Evolutionary conservation across 1,139 yeast species (phyloP).

Genomic region (Chernovozyma aurita): DNA sequence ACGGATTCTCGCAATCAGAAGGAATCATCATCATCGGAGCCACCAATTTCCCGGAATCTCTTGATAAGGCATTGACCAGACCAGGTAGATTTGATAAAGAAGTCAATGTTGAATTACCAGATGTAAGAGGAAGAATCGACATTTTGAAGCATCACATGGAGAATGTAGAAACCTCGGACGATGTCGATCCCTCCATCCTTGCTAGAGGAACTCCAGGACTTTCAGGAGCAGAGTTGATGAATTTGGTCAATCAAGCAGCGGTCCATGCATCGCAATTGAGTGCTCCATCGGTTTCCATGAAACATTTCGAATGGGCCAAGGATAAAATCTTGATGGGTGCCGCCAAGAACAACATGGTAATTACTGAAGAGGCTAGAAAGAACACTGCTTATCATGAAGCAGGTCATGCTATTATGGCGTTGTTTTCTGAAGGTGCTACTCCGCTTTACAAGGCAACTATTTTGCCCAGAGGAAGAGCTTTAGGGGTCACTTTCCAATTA

Average conservation of each 20-base stretch:
- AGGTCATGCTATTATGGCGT: constrained; percentile 97
- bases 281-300: constrained; percentile 87
- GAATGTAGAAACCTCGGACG: constrained; percentile 78
- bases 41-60: constrained; percentile 93
- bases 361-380: constrained; percentile 88
- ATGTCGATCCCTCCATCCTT: constrained; percentile 81
- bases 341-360: constrained; percentile 94
- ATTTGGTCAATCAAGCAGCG: constrained; percentile 96
- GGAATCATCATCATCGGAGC: constrained; percentile 98
- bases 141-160: constrained; percentile 90
- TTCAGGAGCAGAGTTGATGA: constrained; percentile 95
- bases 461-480: constrained; percentile 92
- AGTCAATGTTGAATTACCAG: constrained; percentile 94
- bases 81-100: constrained; percentile 98
- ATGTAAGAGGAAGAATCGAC: constrained; percentile 94
- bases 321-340: constrained; percentile 98
- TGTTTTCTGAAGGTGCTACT: constrained; percentile 93
- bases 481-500: constrained; percentile 93
- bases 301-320: constrained; percentile 97
- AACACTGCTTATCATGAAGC: constrained; percentile 99
- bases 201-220: constrained; percentile 98
- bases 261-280: constrained; percentile 91
- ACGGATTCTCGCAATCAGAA: constrained; percentile 89
- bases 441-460: constrained; percentile 96
- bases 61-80: constrained; percentile 94